Percentiles rank a stretch among this genome's conserved stretches.
Evolutionary conservation across 305 asterid species (phyloP).

Genomic region (Solanum aculeatissimum): DNA sequence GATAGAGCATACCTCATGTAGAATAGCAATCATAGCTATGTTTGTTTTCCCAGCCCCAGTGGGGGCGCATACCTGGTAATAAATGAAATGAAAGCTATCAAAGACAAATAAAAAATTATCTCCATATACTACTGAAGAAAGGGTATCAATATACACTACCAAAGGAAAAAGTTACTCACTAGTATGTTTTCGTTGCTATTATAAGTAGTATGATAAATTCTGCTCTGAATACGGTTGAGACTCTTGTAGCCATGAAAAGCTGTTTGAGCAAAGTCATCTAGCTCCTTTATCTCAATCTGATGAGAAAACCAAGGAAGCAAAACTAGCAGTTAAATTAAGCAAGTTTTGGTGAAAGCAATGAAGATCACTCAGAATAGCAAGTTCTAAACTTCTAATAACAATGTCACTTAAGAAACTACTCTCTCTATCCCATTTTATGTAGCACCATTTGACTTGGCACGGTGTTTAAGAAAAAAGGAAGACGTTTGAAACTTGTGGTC

Average conservation of each 20-base stretch:
- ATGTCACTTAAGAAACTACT: neutral
- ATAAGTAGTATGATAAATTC: conserved; percentile 82
- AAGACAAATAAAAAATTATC: conserved; percentile 3
- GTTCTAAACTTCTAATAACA: neutral
- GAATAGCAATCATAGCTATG: conserved; percentile 85
- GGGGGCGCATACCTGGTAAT: conserved; percentile 91
- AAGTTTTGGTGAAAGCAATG: conserved; percentile 1
- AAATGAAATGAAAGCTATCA: conserved; percentile 17
- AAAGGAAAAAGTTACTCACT: conserved; percentile 28
- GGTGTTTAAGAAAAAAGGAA: too few species aligned
- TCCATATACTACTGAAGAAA: neutral
- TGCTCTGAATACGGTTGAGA: conserved; percentile 93
- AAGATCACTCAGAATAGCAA: neutral
- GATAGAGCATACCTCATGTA: conserved; percentile 63
- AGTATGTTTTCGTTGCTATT: conserved; percentile 77
- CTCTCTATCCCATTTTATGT: too few species aligned
- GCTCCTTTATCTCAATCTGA: conserved; percentile 93
- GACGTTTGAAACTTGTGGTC: too few species aligned
- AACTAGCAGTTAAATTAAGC: neutral
- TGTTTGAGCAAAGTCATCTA: conserved; percentile 93
- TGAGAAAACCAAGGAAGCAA: conserved; percentile 6
- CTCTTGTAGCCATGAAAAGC: conserved; percentile 96
- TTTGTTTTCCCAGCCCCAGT: conserved; percentile 99
- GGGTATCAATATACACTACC: neutral
- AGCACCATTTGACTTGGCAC: too few species aligned